Evolutionary conservation across 78 protist genomes (phyloP), one percentile per base, ranked within the genome.

Genomic region (Dictyostelium intermedium): DNA sequence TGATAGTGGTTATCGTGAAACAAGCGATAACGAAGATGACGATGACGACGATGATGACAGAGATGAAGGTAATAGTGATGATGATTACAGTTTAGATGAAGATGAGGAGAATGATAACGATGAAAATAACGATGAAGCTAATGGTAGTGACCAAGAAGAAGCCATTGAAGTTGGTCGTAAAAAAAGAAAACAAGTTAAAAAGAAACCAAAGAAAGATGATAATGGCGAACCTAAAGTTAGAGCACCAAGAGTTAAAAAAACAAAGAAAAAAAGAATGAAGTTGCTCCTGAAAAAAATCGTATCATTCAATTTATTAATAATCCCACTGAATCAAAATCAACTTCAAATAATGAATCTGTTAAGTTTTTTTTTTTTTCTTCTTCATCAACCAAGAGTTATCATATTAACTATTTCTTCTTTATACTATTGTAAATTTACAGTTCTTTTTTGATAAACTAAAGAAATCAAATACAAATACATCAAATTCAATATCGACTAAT

Each of bases 1-100:
- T 63, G 85, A 87, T 78, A n/a, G 18, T 27, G 93, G 85, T 16
- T 87, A 53, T 45, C 84, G 93, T 60, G 81, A 85, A 45, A 45
- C 63, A 25, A 80, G 78, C 13, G 78, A 80, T 47, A 73, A 63
- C 34, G 92, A 85, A 50, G 83, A 35, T 23, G 50, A 60, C 1
- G 82, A 87, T 23, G 92, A 63, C 0, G 84, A 77, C 14, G 84
- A 86, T 39, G 63, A 77, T 27, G 78, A 86, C 43, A 72, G 53
- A 78, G n/a, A 35, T 61, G 72, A 53, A 53, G 14, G 20, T 53
- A 73, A 56, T 39, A 76, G 63, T 56, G 16, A n/a, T 18, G 85
- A 81, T 34, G 30, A 72, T 20, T 85, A 41, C 60, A 72, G 91
- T 47, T 72, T 69, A 35, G 53, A 78, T 6, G 83, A 73, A 9